Evolutionary conservation across 2,329 filamentous ascomycete species (phyloP), one percentile per base, ranked within the genome.

Genomic region (Aureobasidium sp.): DNA sequence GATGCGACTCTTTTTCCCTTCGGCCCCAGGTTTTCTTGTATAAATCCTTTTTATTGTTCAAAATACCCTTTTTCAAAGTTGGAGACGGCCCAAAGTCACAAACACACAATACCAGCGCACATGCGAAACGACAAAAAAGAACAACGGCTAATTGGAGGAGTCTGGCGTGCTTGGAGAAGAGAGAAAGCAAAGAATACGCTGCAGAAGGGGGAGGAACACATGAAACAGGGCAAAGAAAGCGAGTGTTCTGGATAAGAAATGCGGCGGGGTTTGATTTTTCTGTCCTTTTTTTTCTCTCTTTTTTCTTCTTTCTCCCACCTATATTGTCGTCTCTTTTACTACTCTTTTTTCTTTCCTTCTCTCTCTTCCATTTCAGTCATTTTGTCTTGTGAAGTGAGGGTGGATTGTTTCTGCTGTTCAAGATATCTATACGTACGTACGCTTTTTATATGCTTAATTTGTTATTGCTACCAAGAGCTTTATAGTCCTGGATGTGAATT

Each of bases 11-110:
- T 53, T 38, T 21, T 40, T 35, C 46, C n/a, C 21, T 42, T 42
- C 45, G 19, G 45, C 27, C 15, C 23, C 15, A 11, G 21, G 23
- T 11, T 53, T 38, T 38, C 33, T 53, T 53, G 49, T 53, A 40
- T 53, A 37, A 53, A 53, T n/a, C 9, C 33, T 29, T 53, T 51
- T 53, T 53, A 53, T 53, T 53, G 49, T 53, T 53, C 23, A 40
- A 53, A 53, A 53, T 53, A 53, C 49, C 49, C 49, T 53, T 53
- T 53, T 40, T 11, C 6, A 11, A n/a, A 40, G 15, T 40, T 53
- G 49, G 49, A 53, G 11, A 38, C 33, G 31, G 33, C 13, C 31
- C 31, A 17, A 53, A 53, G 29, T 50, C 19, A 50, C 29, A 35
- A 13, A 50, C 13, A 49, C 33, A 11, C 33, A n/a, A 23, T 37